Evolutionary conservation across 2,329 filamentous ascomycete genomes (phyloP).

Genomic region (Drechslerella dactyloides): DNA sequence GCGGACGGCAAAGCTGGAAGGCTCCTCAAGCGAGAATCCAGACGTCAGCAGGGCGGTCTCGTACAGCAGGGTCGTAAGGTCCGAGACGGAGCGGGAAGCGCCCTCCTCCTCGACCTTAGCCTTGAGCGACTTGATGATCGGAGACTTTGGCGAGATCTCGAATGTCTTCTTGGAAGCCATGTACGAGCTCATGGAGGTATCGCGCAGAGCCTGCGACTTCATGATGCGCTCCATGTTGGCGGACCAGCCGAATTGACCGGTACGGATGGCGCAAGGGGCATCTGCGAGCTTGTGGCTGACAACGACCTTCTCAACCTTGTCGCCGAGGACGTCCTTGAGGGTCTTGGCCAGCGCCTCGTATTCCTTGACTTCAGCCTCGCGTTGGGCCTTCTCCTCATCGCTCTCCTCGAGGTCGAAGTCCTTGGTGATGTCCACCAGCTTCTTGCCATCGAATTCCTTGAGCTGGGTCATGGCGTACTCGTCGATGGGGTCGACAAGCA

Average conservation of each 20-base stretch:
- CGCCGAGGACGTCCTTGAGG: slow-evolving; percentile 98
- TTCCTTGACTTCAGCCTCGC: slow-evolving; percentile 98
- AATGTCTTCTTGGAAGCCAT: slow-evolving; percentile 99
- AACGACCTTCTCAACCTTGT: slow-evolving; percentile 99
- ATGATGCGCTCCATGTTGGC: slow-evolving; percentile 99
- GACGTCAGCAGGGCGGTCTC: slow-evolving; percentile 98
- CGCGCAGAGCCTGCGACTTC: slow-evolving; percentile 99
- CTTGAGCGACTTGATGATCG: slow-evolving; percentile 99
- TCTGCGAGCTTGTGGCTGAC: slow-evolving; percentile 96
- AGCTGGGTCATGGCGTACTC: slow-evolving; percentile 99
- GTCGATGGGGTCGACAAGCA: slow-evolving; percentile 98
- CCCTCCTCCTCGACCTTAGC: slow-evolving; percentile 98
- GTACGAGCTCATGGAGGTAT: slow-evolving; percentile 99
- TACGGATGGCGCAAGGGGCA: slow-evolving; percentile 97
- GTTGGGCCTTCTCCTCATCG: slow-evolving; percentile 96
- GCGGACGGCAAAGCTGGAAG: slow-evolving; percentile 94
- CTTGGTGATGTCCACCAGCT: slow-evolving; percentile 99
- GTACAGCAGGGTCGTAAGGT: slow-evolving; percentile 96
- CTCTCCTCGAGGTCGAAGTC: slow-evolving; percentile 99
- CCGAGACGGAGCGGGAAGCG: slow-evolving; percentile 98
- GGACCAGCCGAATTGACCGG: slow-evolving; percentile 99
- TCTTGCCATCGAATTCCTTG: slow-evolving; percentile 99
- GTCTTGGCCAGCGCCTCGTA: slow-evolving; percentile 92
- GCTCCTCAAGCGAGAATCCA: slow-evolving; percentile 99
- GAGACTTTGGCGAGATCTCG: slow-evolving; percentile 98